Evolutionary conservation across 805 yeast species (phyloP), one percentile per base, ranked within the genome.

Genomic region (Nakazawaea anatomiae): DNA sequence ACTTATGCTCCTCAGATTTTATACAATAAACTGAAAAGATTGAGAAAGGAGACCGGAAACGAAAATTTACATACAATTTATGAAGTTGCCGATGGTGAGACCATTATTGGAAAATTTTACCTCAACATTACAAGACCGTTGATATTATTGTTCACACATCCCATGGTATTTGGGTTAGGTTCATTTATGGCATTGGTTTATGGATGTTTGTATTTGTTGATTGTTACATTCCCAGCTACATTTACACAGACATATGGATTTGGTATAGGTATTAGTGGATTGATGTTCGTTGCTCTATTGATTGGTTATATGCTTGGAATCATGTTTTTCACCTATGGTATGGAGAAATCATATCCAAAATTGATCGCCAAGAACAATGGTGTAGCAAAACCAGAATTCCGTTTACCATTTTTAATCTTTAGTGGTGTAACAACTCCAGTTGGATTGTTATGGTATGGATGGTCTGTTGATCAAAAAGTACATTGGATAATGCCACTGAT

Each of bases 391-490:
- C 89, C 89, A 1, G 89, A 84, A 59, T 82, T 63, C 60, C 67
- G 87, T 45, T 60, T 84, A 32, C 83, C 83, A 11, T 66, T 75
- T 48, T 61, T 83, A 40, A 69, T 79, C 54, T 63, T 70, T 12
- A 68, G 77, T 18, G 81, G 85, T 1, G 55, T 83, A 36, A 59
- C 75, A 14, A 72, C 80, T 55, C 83, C 89, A 0, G 69, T 73
- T 11, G 89, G 89, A 0, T 66, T 84, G 41, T 68, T 85, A 53
- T 80, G 87, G 80, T 83, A 80, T 58, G 90, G 89, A 12, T 85
- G 89, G 90, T 75, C 83, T 35, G 83, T 86, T 1, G 69, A 82
- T 58, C 69, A 75, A 34, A 61, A 75, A 32, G 59, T 80, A 42
- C 80, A 73, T 48, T 85, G 86, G 84, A 73, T 84, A 40, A 77